Base-by-base conservation (phyloP, 2,329 filamentous ascomycete genomes). In the Claviceps pusilla region DNA sequence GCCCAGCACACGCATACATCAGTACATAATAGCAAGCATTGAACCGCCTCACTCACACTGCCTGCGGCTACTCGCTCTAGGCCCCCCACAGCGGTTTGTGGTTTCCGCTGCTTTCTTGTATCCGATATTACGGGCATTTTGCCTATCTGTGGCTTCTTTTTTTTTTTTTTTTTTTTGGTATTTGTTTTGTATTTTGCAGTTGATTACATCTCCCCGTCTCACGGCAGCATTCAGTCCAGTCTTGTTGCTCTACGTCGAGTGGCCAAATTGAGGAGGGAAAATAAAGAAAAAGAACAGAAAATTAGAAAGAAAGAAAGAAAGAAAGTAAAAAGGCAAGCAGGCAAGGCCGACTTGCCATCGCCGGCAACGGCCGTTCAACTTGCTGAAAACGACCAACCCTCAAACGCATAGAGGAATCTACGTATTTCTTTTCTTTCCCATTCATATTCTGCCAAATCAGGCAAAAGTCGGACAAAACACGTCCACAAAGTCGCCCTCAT, bases 11-110 rank as follows among this genome's bases (percentile, higher is more conserved):
- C 39, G 19, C 42, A 45, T 24, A 43, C 73, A 75, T 76, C 76
- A 53, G 67, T 76, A 76, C 73, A 75, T 76, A 76, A 76, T 70
- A 65, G 63, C 61, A 42, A 49, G 28, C 66, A 3, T 24, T 24
- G 24, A 24, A 24, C 24, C 24, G 2, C 24, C 24, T 24, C 24
- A 24, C 64, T 65, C 71, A 73, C 72, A 71, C 73, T 73, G 62
- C 62, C 56, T 58, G 60, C 64, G 64, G 63, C 62, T 59, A 63
- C 61, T 39, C 14, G 11, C 19, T 41, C 35, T 9, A 14, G 7
- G 11, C 14, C 19, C 45, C 7, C 45, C 24, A 47, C 16, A 31
- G 66, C 65, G 62, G 71, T 73, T 72, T 71, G 71, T 66, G 65
- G 67, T 65, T 61, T 65, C 64, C 59, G 65, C 59, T 63, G 63